Percentiles rank a stretch among this genome's conserved stretches.
Evolutionary conservation across 176 grass and related monocot genomes (phyloP).

Genomic region (Carex parvula): DNA sequence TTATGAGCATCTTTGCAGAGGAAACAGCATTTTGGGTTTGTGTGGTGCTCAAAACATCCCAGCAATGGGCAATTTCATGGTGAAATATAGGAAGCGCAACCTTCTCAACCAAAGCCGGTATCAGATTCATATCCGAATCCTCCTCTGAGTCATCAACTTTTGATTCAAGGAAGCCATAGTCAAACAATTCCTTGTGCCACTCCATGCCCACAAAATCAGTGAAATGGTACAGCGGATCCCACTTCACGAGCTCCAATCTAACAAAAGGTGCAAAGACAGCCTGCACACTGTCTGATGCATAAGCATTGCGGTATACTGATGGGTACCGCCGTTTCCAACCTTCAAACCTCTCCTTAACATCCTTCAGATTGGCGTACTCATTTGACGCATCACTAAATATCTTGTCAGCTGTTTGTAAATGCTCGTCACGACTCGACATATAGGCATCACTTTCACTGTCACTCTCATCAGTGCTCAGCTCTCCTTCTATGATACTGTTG

Average conservation of each 20-base stretch:
- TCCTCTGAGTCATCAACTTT: constrained; percentile 23
- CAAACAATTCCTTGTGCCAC: constrained; percentile 66
- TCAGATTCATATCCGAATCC: constrained; percentile 54
- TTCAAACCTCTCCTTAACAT: constrained; percentile 93
- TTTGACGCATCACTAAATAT: constrained; percentile 90
- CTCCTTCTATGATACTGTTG: constrained; percentile 63
- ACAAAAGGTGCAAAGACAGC: constrained; percentile 75
- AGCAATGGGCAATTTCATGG: constrained; percentile 78
- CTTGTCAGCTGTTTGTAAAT: constrained; percentile 65
- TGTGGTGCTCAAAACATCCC: constrained; percentile 79
- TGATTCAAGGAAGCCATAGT: constrained; percentile 44
- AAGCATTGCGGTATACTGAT: constrained; percentile 70
- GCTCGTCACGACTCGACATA: constrained; percentile 62
- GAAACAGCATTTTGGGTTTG: constrained; percentile 56
- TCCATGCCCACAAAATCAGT: constrained; percentile 71
- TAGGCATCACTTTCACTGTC: constrained; percentile 79
- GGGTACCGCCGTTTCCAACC: constrained; percentile 70
- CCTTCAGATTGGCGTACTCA: constrained; percentile 72
- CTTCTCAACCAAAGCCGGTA: constrained; percentile 75
- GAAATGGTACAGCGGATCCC: constrained; percentile 74
- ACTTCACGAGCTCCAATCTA: constrained; percentile 83
- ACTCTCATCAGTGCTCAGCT: constrained; percentile 96
- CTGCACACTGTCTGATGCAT: constrained; percentile 63
- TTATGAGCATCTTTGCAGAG: constrained; percentile 58
- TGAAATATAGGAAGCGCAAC: constrained; percentile 95